A percentile compares a stretch with the other conserved stretches of the same genome.
phyloP scores from a whole-genome alignment of 169 alveolate species.

The Cryptosporidium ryanae region DNA sequence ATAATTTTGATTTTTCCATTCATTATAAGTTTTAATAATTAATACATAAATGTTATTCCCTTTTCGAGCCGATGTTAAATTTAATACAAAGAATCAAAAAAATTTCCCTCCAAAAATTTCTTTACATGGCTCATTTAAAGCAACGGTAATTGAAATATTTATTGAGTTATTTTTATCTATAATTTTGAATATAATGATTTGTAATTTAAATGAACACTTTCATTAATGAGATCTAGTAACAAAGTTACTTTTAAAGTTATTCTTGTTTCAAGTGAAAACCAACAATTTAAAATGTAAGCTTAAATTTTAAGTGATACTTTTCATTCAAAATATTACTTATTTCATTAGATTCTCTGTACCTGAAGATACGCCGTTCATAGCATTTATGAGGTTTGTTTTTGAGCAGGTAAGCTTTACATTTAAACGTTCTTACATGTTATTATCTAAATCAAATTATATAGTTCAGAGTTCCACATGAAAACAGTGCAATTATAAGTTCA shows the following conservation, averaged over 20 bases:
- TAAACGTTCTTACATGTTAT: not conserved
- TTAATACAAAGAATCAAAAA: too few relatives aligned
- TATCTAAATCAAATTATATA: constrained; percentile 9
- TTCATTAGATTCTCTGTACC: constrained; percentile 80
- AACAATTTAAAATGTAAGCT: constrained; percentile 62
- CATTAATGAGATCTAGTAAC: constrained; percentile 23
- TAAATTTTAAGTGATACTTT: not conserved
- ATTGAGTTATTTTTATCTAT: not conserved
- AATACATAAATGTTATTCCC: too few relatives aligned
- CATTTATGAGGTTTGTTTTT: constrained; percentile 86
- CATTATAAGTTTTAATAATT: too few relatives aligned
- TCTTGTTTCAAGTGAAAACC: constrained; percentile 45
- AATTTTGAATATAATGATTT: not conserved
- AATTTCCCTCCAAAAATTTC: too few relatives aligned
- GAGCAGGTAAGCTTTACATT: constrained; percentile 76
- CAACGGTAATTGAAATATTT: not conserved
- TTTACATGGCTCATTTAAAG: not conserved
- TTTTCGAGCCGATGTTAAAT: too few relatives aligned
- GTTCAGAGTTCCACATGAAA: constrained; percentile 89
- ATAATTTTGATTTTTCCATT: too few relatives aligned
- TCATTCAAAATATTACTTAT: not conserved
- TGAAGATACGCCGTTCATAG: constrained; percentile 90
- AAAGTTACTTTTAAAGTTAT: constrained; percentile 49
- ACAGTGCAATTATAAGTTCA: constrained; percentile 89
- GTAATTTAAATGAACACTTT: not conserved